phyloP scores from a whole-genome alignment of 2,329 filamentous ascomycete species.

The Xylaria sp. region DNA sequence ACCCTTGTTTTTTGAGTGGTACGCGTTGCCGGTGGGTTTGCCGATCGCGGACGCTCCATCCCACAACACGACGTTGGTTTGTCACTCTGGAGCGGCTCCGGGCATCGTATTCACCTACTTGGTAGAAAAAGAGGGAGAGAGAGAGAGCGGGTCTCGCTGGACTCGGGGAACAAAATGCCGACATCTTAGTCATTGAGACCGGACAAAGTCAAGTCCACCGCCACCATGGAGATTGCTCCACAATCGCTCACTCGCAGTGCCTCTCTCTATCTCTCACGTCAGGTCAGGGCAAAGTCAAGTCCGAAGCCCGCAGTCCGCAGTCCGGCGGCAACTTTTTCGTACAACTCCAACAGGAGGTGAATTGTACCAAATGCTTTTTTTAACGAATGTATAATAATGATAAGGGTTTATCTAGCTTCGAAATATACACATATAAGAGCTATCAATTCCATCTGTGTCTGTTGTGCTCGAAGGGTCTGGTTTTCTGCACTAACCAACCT shows the following conservation, averaged over 20 bases:
- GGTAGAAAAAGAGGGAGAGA: too few relatives aligned
- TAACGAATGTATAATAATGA: too few relatives aligned
- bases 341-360: not conserved
- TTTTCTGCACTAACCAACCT: not conserved
- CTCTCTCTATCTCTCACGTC: not conserved
- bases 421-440: not conserved
- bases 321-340: not conserved
- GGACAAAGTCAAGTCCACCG: slow-evolving; percentile 11
- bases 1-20: too few relatives aligned
- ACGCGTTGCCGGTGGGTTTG: not conserved
- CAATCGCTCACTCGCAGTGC: too few relatives aligned
- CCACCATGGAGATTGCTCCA: slow-evolving; percentile 2
- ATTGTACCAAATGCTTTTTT: too few relatives aligned
- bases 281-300: slow-evolving; percentile 4
- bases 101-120: too few relatives aligned
- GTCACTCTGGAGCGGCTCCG: not conserved
- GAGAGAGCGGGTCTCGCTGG: not conserved
- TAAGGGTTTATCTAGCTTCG: too few relatives aligned
- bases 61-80: not conserved
- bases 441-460: not conserved
- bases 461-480: not conserved
- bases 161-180: not conserved
- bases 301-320: not conserved
- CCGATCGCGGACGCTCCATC: not conserved
- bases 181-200: not conserved